Base-by-base conservation (phyloP, 2,329 filamentous ascomycete species). In the Colletotrichum phormii region DNA sequence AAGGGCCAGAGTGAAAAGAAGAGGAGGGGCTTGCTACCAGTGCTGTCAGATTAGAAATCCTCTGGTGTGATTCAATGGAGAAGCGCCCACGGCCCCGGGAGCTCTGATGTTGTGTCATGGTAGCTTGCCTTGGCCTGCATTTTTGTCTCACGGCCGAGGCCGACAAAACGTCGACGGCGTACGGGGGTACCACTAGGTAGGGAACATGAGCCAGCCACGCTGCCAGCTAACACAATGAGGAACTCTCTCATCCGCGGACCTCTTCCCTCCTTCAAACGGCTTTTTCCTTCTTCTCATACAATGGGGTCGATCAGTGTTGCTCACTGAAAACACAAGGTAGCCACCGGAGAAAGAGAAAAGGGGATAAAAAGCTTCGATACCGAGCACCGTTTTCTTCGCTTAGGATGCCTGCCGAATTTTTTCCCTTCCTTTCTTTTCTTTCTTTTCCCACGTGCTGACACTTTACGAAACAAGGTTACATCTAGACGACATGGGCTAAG, bases 91-190 rank as follows among this genome's bases (percentile, higher is more conserved):
- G 13, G n/a, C 37, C 54, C 60, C 60, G 66, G 70, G 53, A 63
- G 46, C 54, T 64, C 60, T 64, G 54, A 72, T 70, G 60, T 29
- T 55, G 46, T 55, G 64, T 58, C 53, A 24, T 68, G 58, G 31
- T 49, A 33, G 53, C 54, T 46, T 51, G 46, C n/a, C 70, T 72
- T 72, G 66, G 70, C 70, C 70, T 60, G 70, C 70, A 70, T 64
- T 18, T 61, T 54, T 60, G 66, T 55, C 66, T 64, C 54, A 70
- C 31, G 60, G 60, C 29, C 26, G 66, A 60, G 54, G 54, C 46
- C 49, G 59, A 51, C 35, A 37, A 37, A 35, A 64, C 53, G 18
- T 55, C 29, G 29, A 49, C 22, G 18, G 37, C 37, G 13, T 42
- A 42, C 37, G 5, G 26, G 26, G 26, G 54, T 69, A 51, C 42